phyloP scores from a whole-genome alignment of 2,329 filamentous ascomycete genomes.

The Stachybotrys chlorohalonatus region DNA sequence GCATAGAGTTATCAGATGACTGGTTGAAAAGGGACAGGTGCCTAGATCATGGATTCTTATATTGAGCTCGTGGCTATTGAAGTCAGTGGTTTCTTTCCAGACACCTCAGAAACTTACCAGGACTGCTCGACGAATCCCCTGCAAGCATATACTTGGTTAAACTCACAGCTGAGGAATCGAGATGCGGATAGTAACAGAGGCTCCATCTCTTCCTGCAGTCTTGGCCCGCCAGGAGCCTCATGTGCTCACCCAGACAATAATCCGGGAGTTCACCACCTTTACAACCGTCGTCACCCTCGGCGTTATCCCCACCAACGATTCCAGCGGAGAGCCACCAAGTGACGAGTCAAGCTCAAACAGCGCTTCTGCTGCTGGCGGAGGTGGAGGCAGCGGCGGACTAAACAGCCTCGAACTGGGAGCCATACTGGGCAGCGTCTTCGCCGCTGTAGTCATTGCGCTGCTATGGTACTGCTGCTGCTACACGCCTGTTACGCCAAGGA shows the following conservation, averaged over 20 bases:
- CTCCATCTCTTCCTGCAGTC: neutral
- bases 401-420: conserved; percentile 28
- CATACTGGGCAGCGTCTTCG: conserved; percentile 29
- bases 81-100: neutral
- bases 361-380: conserved; percentile 7
- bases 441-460: conserved; percentile 23
- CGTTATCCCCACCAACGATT: conserved; percentile 2
- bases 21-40: neutral
- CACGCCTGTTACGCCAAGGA: neutral
- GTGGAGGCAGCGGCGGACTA: conserved; percentile 13
- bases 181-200: neutral
- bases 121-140: too few relatives aligned
- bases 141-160: too few relatives aligned
- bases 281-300: conserved; percentile 23
- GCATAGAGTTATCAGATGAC: neutral
- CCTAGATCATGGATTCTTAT: neutral
- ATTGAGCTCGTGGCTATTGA: neutral
- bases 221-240: conserved; percentile 13
- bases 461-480: conserved; percentile 21
- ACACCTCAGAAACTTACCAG: too few relatives aligned
- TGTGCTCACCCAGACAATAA: conserved; percentile 27
- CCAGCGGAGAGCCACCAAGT: conserved; percentile 4
- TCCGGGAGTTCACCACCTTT: conserved; percentile 23
- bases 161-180: neutral
- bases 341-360: conserved; percentile 5